Evolutionary conservation across 2,329 filamentous ascomycete genomes (phyloP).

Genomic region (Tolypocladium album): DNA sequence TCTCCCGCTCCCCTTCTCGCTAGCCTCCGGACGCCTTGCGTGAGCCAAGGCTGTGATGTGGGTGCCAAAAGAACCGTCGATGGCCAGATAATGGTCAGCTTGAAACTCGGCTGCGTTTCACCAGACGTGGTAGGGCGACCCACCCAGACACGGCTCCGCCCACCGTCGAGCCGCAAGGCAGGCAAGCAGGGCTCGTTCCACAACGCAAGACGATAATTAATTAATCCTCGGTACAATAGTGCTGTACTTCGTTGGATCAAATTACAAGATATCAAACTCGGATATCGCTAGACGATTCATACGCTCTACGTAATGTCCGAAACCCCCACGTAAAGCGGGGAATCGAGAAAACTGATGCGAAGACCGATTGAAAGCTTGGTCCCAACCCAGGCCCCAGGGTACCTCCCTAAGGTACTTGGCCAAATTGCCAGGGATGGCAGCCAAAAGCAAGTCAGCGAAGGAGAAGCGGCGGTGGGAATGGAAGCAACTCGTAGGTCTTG

Average conservation of each 20-base stretch:
- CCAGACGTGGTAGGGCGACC: neutral
- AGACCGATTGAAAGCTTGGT: neutral
- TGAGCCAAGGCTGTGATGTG: neutral
- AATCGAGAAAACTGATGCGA: neutral
- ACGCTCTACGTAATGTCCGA: neutral
- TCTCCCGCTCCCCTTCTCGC: neutral
- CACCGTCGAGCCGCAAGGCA: neutral
- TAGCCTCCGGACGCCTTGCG: neutral
- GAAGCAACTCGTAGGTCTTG: too few species aligned
- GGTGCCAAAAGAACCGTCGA: neutral
- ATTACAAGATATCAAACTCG: neutral
- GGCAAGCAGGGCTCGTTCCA: neutral
- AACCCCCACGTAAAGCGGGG: neutral
- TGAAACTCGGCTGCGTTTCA: constrained; percentile 8
- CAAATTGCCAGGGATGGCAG: too few species aligned
- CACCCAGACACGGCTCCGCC: neutral
- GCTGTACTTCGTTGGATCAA: too few species aligned
- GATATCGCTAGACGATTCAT: neutral
- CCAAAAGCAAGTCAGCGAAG: too few species aligned
- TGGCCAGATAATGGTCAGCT: neutral
- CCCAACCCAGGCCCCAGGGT: too few species aligned
- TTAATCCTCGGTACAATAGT: neutral
- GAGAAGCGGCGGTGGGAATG: too few species aligned
- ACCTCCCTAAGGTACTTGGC: too few species aligned
- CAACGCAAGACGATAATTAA: neutral